phyloP scores from a whole-genome alignment of 495 filamentous ascomycete species.

The Melanomma pulvis-pyrius region DNA sequence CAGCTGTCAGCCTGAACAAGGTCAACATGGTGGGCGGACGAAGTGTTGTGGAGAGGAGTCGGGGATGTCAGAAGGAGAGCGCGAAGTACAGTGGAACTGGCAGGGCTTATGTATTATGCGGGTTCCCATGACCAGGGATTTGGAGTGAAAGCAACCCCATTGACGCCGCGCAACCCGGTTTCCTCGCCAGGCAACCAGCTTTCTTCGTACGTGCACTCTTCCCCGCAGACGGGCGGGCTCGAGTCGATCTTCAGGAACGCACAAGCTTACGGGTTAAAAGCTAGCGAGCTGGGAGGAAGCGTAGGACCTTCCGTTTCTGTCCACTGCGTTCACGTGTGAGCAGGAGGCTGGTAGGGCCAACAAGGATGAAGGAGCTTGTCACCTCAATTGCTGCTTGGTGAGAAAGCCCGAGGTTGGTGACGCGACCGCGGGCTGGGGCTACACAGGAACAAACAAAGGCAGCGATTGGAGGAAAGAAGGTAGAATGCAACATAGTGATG shows the following conservation, averaged over 20 bases:
- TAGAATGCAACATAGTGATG: conserved; percentile 15
- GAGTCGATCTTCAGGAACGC: conserved; percentile 25
- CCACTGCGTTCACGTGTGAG: neutral
- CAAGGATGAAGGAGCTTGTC: neutral
- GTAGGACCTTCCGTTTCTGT: neutral
- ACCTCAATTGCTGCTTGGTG: neutral
- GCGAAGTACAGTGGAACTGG: neutral
- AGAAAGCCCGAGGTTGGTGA: neutral
- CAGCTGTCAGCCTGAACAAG: conserved; percentile 15
- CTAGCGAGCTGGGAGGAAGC: neutral
- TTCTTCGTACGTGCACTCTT: conserved; percentile 11
- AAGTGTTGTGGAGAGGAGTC: neutral
- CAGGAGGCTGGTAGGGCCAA: neutral
- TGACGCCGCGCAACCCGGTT: conserved; percentile 13
- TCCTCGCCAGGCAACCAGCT: neutral
- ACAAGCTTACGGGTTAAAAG: conserved; percentile 18
- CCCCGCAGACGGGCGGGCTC: conserved; percentile 17
- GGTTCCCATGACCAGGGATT: conserved; percentile 21
- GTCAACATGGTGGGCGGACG: conserved; percentile 13
- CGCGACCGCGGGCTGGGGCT: neutral
- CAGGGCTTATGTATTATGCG: conserved; percentile 17
- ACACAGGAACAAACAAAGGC: neutral
- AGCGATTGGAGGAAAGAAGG: conserved; percentile 27
- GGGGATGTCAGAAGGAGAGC: neutral
- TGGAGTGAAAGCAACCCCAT: conserved; percentile 5